phyloP scores from a whole-genome alignment of 2,329 filamentous ascomycete genomes.

The Beauveria medogensis region DNA sequence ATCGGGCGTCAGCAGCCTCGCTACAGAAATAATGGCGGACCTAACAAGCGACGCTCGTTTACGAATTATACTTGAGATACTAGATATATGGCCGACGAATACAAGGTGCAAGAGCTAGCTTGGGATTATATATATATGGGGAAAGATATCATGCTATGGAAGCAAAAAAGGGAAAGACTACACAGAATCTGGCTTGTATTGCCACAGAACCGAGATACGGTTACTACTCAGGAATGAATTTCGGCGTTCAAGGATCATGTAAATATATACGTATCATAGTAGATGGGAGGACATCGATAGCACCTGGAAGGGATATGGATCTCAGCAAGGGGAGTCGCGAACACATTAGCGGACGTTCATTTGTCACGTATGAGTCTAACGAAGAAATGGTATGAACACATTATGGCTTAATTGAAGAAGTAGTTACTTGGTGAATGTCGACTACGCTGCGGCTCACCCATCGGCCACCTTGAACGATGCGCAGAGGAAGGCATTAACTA shows the following conservation, averaged over 20 bases:
- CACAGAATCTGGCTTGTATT: slow-evolving; percentile 8
- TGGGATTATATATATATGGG: slow-evolving; percentile 22
- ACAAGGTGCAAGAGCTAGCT: slow-evolving; percentile 1
- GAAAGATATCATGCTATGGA: slow-evolving; percentile 1
- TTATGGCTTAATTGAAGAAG: slow-evolving; percentile 19
- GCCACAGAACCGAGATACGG: slow-evolving; percentile 1
- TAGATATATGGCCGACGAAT: slow-evolving; percentile 16
- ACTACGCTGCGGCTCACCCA: not conserved
- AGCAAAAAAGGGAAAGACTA: not conserved
- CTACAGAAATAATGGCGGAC: slow-evolving; percentile 1
- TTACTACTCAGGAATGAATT: slow-evolving; percentile 1
- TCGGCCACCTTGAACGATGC: not conserved
- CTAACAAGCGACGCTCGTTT: not conserved
- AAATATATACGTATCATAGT: slow-evolving; percentile 17
- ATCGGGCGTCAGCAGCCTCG: not conserved
- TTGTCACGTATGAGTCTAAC: slow-evolving; percentile 23
- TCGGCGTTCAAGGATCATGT: slow-evolving; percentile 16
- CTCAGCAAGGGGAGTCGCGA: slow-evolving; percentile 13
- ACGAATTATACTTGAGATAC: slow-evolving; percentile 21
- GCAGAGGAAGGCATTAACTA: not conserved
- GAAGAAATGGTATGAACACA: slow-evolving; percentile 26
- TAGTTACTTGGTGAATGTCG: not conserved
- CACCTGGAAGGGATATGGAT: slow-evolving; percentile 15
- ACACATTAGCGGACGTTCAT: slow-evolving; percentile 16
- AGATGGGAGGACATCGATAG: slow-evolving; percentile 12